Evolutionary conservation across 208 protist species (phyloP).

Genomic region (Trichomonas tenax): DNA sequence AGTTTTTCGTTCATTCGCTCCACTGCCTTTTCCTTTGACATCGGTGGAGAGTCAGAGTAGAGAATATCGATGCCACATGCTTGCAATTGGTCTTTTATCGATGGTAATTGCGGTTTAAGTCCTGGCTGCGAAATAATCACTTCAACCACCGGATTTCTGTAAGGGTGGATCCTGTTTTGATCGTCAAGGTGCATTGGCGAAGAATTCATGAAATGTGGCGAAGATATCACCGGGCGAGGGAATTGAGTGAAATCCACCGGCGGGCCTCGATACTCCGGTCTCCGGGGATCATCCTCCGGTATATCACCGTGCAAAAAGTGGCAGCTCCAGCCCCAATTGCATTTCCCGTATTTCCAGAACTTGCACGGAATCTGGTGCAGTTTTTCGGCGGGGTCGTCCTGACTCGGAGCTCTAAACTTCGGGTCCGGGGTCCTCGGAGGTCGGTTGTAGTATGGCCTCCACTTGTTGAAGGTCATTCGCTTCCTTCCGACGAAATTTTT

Average conservation of each 20-base stretch:
- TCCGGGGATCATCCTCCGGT: background rate
- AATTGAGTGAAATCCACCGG: background rate
- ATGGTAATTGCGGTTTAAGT: background rate
- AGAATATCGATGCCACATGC: background rate
- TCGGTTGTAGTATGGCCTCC: background rate
- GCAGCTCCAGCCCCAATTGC: constrained; percentile 14
- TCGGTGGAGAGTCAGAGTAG: background rate
- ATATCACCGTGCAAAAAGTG: background rate
- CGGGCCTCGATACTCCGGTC: background rate
- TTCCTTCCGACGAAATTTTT: no score
- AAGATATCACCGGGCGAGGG: background rate
- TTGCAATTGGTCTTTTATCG: background rate
- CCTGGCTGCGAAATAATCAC: background rate
- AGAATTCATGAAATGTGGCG: background rate
- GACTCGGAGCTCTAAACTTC: background rate
- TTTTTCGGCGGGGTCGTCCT: background rate
- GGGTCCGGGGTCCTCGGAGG: background rate
- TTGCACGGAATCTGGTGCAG: background rate
- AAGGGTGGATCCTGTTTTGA: background rate
- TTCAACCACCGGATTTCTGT: background rate
- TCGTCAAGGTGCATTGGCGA: background rate
- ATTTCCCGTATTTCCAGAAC: constrained; percentile 16
- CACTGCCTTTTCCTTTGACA: background rate
- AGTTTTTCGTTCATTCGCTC: background rate
- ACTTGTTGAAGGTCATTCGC: background rate